Percentiles rank a stretch among this genome's conserved stretches.
Evolutionary conservation across 208 protist genomes (phyloP).

Genomic region (Crithidia brevicula): DNA sequence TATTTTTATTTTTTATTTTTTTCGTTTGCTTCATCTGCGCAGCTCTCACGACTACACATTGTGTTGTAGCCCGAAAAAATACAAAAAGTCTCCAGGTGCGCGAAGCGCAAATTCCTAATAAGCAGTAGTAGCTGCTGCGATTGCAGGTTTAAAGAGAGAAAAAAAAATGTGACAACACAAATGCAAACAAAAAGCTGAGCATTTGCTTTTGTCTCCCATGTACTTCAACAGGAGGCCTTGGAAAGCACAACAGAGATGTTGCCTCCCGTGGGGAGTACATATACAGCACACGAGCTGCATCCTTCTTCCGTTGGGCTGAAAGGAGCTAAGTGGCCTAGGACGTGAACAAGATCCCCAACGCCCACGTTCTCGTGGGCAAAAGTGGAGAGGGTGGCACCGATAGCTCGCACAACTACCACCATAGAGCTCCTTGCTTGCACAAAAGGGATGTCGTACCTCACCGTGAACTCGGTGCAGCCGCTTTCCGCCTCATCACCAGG

Average conservation of each 20-base stretch:
- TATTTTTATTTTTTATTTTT: no score
- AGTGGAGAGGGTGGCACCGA: slow-evolving; percentile 54
- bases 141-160: no score
- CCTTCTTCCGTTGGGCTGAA: not conserved
- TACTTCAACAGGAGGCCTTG: not conserved
- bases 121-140: no score
- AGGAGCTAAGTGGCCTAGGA: slow-evolving; percentile 78
- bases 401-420: slow-evolving; percentile 55
- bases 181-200: not conserved
- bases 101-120: no score
- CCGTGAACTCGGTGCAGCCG: slow-evolving; percentile 51
- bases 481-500: slow-evolving; percentile 23
- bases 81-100: slow-evolving; percentile 2
- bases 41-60: no score
- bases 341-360: slow-evolving; percentile 80
- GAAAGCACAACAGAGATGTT: slow-evolving; percentile 75
- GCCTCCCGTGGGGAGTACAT: slow-evolving; percentile 74
- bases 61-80: no score
- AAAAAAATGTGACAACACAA: slow-evolving; percentile 7
- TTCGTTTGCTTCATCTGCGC: no score
- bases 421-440: slow-evolving; percentile 30
- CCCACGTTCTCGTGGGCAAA: slow-evolving; percentile 59
- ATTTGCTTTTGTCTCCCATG: not conserved
- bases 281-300: slow-evolving; percentile 39
- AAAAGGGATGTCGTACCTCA: slow-evolving; percentile 70